A percentile compares a stretch with the other conserved stretches of the same genome.
These are phyloP conservation scores for Globisporangium perplexum DNA, from an alignment of 352 stramenopile genomes.

Conservation along the genomic window DNA sequence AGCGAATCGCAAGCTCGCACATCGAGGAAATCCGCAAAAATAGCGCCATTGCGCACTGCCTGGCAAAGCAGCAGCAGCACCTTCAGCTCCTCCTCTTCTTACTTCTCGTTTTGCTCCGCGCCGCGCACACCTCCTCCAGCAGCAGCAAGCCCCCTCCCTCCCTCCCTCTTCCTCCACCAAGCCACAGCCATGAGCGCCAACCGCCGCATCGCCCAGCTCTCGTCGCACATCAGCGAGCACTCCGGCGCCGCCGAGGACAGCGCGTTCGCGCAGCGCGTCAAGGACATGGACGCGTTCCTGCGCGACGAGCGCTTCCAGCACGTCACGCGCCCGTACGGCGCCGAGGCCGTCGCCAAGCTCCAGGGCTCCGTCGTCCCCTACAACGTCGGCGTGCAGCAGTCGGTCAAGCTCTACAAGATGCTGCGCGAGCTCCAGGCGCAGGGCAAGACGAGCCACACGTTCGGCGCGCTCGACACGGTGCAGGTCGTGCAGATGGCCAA, in stretches of 20 bases:
- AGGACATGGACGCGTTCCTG: constrained; percentile 72
- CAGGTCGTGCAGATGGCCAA: constrained; percentile 94
- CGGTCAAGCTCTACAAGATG: constrained; percentile 85
- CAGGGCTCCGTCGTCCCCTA: constrained; percentile 60
- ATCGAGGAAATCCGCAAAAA: no score
- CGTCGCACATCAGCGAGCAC: constrained; percentile 58
- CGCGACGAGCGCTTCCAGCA: constrained; percentile 71
- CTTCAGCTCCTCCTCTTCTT: no score
- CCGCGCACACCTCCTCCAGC: constrained; percentile 15
- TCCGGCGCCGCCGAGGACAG: constrained; percentile 55
- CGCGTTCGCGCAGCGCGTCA: constrained; percentile 52
- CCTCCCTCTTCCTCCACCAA: neutral
- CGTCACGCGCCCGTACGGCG: constrained; percentile 70
- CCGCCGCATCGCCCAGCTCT: constrained; percentile 71
- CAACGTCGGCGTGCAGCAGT: constrained; percentile 47
- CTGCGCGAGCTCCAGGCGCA: constrained; percentile 73
- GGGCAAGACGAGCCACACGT: constrained; percentile 84
- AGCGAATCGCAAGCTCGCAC: neutral
- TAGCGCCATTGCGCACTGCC: no score
- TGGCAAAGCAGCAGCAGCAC: no score
- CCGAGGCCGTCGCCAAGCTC: constrained; percentile 85
- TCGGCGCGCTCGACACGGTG: constrained; percentile 90
- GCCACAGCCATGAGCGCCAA: constrained; percentile 45
- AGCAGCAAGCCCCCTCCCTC: neutral
- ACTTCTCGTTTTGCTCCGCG: constrained; percentile 41